Evolutionary conservation across 2,329 filamentous ascomycete genomes (phyloP).

Genomic region (Verticillium zaregamsianum): DNA sequence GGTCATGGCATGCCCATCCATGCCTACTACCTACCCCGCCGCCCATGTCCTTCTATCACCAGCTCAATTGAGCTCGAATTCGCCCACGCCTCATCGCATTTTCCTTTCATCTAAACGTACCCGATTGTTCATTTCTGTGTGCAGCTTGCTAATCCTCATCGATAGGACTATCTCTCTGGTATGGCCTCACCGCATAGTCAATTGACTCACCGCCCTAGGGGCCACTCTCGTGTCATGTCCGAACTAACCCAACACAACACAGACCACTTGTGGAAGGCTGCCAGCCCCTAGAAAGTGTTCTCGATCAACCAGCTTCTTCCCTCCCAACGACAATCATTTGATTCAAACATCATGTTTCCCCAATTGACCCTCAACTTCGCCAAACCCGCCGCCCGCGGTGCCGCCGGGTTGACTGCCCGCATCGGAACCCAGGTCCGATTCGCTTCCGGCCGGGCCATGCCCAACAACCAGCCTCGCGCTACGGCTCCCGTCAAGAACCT

Average conservation of each 20-base stretch:
- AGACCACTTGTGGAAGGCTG: slow-evolving; percentile 53
- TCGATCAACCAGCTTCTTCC: slow-evolving; percentile 4
- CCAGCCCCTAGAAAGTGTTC: slow-evolving; percentile 38
- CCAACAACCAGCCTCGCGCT: slow-evolving; percentile 50
- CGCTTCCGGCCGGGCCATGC: slow-evolving; percentile 59
- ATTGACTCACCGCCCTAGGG: slow-evolving; percentile 37
- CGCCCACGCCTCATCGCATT: neutral
- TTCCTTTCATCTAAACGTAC: neutral
- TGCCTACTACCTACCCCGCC: slow-evolving; percentile 3
- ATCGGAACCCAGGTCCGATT: slow-evolving; percentile 28
- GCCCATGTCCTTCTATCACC: slow-evolving; percentile 5
- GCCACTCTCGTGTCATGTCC: neutral
- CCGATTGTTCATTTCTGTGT: slow-evolving; percentile 51
- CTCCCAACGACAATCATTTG: neutral
- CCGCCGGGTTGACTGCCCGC: slow-evolving; percentile 29
- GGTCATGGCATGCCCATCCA: neutral
- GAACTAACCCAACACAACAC: slow-evolving; percentile 10
- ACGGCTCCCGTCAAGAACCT: slow-evolving; percentile 66
- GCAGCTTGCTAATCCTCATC: slow-evolving; percentile 35
- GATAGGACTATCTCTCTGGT: slow-evolving; percentile 74
- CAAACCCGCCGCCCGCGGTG: slow-evolving; percentile 46
- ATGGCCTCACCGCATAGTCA: slow-evolving; percentile 26
- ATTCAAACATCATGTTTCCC: slow-evolving; percentile 51
- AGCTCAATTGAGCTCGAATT: slow-evolving; percentile 5
- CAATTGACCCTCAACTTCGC: slow-evolving; percentile 48